Percentiles rank a stretch among this genome's conserved stretches.
Evolutionary conservation across 305 asterid species (phyloP).

Genomic region (Rubia balearica): DNA sequence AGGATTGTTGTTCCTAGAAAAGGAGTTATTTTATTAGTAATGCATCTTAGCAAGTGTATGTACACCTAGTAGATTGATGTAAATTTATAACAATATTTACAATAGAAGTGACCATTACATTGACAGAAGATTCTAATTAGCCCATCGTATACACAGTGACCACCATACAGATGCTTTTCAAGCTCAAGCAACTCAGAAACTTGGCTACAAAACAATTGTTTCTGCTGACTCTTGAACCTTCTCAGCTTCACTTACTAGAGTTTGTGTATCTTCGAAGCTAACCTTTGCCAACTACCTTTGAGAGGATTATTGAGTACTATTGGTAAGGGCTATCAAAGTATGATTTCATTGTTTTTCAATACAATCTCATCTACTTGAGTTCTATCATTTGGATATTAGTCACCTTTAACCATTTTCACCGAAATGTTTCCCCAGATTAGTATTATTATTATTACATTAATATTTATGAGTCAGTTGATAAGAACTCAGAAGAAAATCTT

Average conservation of each 20-base stretch:
- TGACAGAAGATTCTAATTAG: not conserved
- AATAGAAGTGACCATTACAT: not conserved
- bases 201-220: not conserved
- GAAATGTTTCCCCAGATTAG: not conserved
- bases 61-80: not conserved
- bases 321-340: too few relatives aligned
- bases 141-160: not conserved
- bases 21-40: conserved; percentile 9
- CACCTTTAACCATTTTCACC: not conserved
- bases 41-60: not conserved
- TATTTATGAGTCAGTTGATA: not conserved
- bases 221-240: not conserved
- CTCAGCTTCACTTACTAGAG: not conserved
- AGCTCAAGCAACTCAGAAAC: not conserved
- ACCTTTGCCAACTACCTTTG: not conserved
- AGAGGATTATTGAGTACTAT: not conserved
- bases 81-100: not conserved
- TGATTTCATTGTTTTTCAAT: not conserved
- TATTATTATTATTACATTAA: too few relatives aligned
- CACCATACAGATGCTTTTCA: not conserved
- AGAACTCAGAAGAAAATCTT: not conserved
- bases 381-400: not conserved
- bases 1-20: conserved; percentile 75
- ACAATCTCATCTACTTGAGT: not conserved
- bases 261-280: not conserved